Conservation (phyloP, 176 grass and related monocot species). For the Thalia dealbata region DNA sequence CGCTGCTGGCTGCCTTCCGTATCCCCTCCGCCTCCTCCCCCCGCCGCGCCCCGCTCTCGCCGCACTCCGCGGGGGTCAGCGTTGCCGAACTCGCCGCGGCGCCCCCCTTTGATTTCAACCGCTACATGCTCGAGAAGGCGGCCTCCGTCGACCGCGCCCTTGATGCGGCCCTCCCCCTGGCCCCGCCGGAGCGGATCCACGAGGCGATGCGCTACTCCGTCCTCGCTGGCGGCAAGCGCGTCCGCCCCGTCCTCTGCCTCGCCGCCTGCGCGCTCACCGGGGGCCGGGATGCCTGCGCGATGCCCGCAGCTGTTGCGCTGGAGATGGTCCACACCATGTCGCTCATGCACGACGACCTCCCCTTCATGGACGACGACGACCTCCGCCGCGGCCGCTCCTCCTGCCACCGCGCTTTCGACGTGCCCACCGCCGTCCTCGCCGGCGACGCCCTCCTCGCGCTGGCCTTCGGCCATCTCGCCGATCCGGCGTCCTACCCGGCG, state of each 20-base stretch:
- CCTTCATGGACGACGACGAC: conserved; percentile 25
- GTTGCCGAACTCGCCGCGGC: neutral
- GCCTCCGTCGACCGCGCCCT: conserved; percentile 21
- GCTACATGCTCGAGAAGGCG: conserved; percentile 9
- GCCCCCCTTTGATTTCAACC: neutral
- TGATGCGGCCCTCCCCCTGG: conserved; percentile 11
- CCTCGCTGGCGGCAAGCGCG: conserved; percentile 46
- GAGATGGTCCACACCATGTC: conserved; percentile 47
- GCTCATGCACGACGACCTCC: conserved; percentile 31
- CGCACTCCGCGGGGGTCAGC: neutral
- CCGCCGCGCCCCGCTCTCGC: too few relatives aligned
- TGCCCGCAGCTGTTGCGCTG: conserved; percentile 27
- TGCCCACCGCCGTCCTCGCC: conserved; percentile 27
- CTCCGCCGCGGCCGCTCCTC: conserved; percentile 27
- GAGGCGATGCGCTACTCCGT: conserved; percentile 49
- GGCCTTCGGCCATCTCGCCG: conserved; percentile 33
- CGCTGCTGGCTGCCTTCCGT: too few relatives aligned
- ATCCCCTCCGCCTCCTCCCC: too few relatives aligned
- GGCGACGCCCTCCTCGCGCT: conserved; percentile 42
- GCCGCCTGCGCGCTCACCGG: conserved; percentile 42
- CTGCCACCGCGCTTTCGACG: conserved; percentile 37
- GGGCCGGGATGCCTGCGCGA: neutral
- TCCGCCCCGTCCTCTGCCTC: conserved; percentile 31
- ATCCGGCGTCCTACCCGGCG: neutral
- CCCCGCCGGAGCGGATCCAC: neutral